Evolutionary conservation across 768 basidiomycete species (phyloP), one percentile per base, ranked within the genome.

Genomic region (Trametes maxima): DNA sequence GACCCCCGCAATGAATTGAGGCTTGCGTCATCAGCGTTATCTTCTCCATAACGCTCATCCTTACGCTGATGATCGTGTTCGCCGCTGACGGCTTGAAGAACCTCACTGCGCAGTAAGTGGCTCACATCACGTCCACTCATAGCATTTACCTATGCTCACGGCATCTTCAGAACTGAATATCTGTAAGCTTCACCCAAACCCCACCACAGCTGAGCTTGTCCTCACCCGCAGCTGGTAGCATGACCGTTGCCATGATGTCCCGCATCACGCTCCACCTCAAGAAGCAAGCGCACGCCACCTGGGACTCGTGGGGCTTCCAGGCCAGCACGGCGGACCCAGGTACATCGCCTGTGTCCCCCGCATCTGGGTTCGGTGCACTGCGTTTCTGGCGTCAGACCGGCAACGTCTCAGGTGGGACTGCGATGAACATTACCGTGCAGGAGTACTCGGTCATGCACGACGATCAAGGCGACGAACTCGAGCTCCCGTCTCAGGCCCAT

Each of bases 181-280:
- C 73, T 85, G 60, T 84, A 72, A 68, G 74, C 69, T 10, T 5
- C 19, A 8, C 40, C 21, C 35, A 21, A 21, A 13, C 54, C 33
- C 36, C n/a, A 17, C 49, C 25, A 5, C 36, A 0, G 3, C 42
- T 42, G 37, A 40, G 36, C 59, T 22, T 33, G 10, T 10, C 36
- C 54, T 48, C 36, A 21, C n/a, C 22, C 35, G 19, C 55, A 48
- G 10, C 14, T 44, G 36, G 6, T 44, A 67, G 68, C 13, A 19
- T 68, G 28, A 67, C 81, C 72, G 84, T 88, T 12, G 77, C 84
- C 0, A 88, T 87, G 83, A 86, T 87, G 80, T 87, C 85, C 3
- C 80, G 87, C 8, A 87, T 88, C 50, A 87, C 86, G 1, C 78
- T 88, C 24, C 83, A 82, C 68, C 76, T 88, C 11, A 82, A 75